Evolutionary conservation across 352 stramenopile genomes (phyloP).

Genomic region (Achlya hypogyna): DNA sequence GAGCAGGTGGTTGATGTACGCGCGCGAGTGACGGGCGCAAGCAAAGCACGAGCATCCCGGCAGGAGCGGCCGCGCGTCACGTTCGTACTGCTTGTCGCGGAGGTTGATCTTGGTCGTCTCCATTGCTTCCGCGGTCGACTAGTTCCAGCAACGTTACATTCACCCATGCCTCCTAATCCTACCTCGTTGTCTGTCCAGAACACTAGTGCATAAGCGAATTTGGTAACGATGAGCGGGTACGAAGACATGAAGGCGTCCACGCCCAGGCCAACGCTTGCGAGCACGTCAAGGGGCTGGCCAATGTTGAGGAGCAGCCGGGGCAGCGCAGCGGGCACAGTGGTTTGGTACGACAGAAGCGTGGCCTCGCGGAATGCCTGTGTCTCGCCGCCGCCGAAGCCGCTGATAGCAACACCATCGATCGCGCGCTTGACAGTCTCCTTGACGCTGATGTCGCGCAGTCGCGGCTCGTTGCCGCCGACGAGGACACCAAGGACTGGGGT

Average conservation of each 20-base stretch:
- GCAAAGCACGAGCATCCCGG: constrained; percentile 61
- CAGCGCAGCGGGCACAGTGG: constrained; percentile 28
- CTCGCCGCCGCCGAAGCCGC: constrained; percentile 39
- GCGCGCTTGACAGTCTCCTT: constrained; percentile 57
- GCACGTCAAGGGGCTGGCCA: constrained; percentile 51
- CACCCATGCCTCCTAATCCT: constrained; percentile 22
- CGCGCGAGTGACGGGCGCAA: constrained; percentile 63
- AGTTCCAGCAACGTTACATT: not conserved
- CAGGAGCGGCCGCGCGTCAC: constrained; percentile 54
- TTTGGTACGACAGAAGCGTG: constrained; percentile 41
- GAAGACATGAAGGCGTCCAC: constrained; percentile 64
- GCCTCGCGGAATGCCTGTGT: constrained; percentile 29
- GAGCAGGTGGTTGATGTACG: constrained; percentile 90
- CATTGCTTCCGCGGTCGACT: constrained; percentile 6
- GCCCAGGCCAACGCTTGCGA: constrained; percentile 39
- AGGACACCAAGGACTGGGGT: constrained; percentile 51
- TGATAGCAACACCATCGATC: constrained; percentile 57
- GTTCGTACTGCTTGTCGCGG: constrained; percentile 48
- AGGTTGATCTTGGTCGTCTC: constrained; percentile 49
- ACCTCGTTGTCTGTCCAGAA: constrained; percentile 44
- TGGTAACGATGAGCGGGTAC: constrained; percentile 45
- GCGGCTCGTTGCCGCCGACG: constrained; percentile 49
- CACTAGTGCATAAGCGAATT: constrained; percentile 36
- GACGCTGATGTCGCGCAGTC: constrained; percentile 39
- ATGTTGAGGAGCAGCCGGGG: constrained; percentile 57